Conservation (phyloP, 192 early-diverging fungal genomes). For the Lobosporangium transversale region DNA sequence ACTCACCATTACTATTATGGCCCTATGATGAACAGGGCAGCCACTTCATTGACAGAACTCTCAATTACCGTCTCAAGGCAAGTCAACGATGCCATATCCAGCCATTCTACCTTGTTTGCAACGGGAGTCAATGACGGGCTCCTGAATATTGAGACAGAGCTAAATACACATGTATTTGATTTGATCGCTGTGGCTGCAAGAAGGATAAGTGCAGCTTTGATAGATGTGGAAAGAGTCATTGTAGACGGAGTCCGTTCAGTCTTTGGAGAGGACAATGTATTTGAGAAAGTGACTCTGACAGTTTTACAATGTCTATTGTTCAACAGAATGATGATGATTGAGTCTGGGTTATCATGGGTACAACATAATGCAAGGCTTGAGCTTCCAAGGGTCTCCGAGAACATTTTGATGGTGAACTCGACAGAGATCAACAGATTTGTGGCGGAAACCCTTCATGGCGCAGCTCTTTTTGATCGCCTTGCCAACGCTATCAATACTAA, state of each 20-base stretch:
- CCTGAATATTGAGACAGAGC: constrained; percentile 15
- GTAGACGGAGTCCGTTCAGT: constrained; percentile 5
- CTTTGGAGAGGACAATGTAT: constrained; percentile 20
- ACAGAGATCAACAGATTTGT: constrained; percentile 12
- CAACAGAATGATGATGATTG: constrained; percentile 9
- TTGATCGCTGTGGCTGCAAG: constrained; percentile 8
- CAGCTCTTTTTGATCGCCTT: too few species aligned
- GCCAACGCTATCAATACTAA: not conserved
- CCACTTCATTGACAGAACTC: not conserved
- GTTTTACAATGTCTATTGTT: constrained; percentile 36
- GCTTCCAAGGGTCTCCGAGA: constrained; percentile 7
- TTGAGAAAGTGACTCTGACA: constrained; percentile 16
- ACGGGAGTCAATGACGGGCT: constrained; percentile 11
- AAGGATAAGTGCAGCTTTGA: constrained; percentile 6
- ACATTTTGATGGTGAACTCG: constrained; percentile 23
- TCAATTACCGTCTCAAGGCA: not conserved
- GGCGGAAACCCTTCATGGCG: too few species aligned
- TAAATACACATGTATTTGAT: constrained; percentile 27
- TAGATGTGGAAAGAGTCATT: constrained; percentile 5
- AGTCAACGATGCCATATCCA: constrained; percentile 7
- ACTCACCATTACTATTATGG: constrained; percentile 22
- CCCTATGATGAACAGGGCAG: too few species aligned
- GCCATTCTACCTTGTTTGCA: constrained; percentile 19
- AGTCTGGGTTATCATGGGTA: constrained; percentile 25
- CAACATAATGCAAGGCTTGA: constrained; percentile 14